Evolutionary conservation across 1,284 basidiomycete genomes (phyloP).

Genomic region (Irpex lacteus): DNA sequence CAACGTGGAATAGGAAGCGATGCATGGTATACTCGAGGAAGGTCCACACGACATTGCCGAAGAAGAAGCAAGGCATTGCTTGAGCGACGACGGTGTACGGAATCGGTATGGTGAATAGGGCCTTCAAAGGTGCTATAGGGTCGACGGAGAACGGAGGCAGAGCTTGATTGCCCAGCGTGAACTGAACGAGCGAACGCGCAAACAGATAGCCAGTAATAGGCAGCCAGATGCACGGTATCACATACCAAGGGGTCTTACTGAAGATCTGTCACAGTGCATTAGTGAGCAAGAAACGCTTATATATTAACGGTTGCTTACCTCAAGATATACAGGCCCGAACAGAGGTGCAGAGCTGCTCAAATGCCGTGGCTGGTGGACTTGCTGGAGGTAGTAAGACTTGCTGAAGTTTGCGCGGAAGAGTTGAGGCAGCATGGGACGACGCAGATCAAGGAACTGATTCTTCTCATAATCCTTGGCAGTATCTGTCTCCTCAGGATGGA

Average conservation of each 20-base stretch:
- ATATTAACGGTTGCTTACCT: conserved; percentile 45
- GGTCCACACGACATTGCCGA: conserved; percentile 93
- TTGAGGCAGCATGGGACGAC: conserved; percentile 82
- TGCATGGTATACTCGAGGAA: conserved; percentile 93
- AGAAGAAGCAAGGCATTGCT: conserved; percentile 64
- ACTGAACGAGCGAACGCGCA: conserved; percentile 81
- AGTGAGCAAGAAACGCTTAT: background rate
- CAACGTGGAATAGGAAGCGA: conserved; percentile 97
- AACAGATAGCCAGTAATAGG: conserved; percentile 86
- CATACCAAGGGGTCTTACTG: conserved; percentile 92
- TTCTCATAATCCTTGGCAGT: conserved; percentile 76
- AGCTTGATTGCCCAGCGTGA: conserved; percentile 47
- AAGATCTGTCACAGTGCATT: conserved; percentile 48
- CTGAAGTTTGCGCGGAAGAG: conserved; percentile 84
- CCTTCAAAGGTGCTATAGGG: conserved; percentile 52
- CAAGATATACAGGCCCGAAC: conserved; percentile 82
- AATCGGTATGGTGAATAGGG: conserved; percentile 37
- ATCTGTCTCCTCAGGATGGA: conserved; percentile 87
- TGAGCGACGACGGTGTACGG: conserved; percentile 47
- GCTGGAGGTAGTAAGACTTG: conserved; percentile 94
- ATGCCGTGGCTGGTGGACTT: conserved; percentile 96
- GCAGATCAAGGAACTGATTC: conserved; percentile 92
- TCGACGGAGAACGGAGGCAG: conserved; percentile 54
- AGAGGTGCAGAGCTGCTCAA: conserved; percentile 83
- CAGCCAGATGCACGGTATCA: conserved; percentile 90